Conservation (phyloP, 768 basidiomycete species). For the Trametes cubensis region DNA sequence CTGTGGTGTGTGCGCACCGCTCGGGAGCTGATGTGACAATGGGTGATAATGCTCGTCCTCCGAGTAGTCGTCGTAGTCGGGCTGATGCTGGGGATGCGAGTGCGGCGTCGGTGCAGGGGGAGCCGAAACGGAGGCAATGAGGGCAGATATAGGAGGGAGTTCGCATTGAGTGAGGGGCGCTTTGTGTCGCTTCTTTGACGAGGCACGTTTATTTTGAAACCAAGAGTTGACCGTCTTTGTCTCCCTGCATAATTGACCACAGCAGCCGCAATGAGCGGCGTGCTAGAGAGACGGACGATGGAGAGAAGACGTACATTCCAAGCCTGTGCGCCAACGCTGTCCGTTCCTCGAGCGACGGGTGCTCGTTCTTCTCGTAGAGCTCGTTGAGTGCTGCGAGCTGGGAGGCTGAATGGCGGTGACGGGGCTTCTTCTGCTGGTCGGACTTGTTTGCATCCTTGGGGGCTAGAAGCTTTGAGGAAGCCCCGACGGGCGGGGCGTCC, state of each 20-base stretch:
- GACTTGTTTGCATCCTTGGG: conserved; percentile 25
- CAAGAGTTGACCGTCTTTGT: conserved; percentile 85
- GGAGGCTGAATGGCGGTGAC: conserved; percentile 72
- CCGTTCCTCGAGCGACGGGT: conserved; percentile 71
- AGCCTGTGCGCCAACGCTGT: conserved; percentile 69
- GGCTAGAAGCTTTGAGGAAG: conserved; percentile 32
- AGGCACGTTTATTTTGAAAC: conserved; percentile 87
- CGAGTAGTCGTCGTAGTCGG: conserved; percentile 46
- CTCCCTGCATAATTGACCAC: conserved; percentile 52
- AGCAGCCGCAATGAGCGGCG: conserved; percentile 22
- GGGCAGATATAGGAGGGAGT: conserved; percentile 44
- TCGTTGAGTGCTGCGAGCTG: conserved; percentile 79
- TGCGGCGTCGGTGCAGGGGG: conserved; percentile 33
- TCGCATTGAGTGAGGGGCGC: conserved; percentile 32
- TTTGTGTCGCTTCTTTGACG: conserved; percentile 69
- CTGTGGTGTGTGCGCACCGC: conserved; percentile 31
- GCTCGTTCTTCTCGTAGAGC: conserved; percentile 76
- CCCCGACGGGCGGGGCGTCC: conserved; percentile 30
- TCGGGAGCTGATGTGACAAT: conserved; percentile 18
- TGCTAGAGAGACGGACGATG: no score
- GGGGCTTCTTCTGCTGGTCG: conserved; percentile 70
- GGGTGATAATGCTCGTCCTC: conserved; percentile 47
- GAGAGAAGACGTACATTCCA: conserved; percentile 62
- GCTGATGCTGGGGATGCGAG: conserved; percentile 30
- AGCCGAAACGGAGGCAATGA: conserved; percentile 43